Evolutionary conservation across 2,329 filamentous ascomycete genomes (phyloP).

Genomic region (Botrytis medusae): DNA sequence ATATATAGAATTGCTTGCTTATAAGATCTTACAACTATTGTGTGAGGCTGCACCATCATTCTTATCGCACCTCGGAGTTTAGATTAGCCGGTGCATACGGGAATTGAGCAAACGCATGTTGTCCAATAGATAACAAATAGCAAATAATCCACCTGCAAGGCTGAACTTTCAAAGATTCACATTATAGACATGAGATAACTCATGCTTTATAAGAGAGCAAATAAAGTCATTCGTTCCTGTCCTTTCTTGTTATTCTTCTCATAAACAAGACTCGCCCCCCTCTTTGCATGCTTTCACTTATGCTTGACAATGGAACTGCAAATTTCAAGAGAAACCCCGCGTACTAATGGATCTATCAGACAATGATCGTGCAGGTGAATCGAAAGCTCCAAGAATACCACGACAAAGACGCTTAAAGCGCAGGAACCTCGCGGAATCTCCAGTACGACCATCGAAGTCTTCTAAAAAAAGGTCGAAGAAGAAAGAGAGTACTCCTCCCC

Average conservation of each 20-base stretch:
- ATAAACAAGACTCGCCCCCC: background rate
- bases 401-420: slow-evolving; percentile 15
- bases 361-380: slow-evolving; percentile 12
- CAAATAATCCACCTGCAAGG: background rate
- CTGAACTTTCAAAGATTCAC: background rate
- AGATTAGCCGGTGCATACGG: background rate
- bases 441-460: background rate
- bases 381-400: slow-evolving; percentile 1
- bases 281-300: background rate
- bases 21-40: background rate
- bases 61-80: background rate
- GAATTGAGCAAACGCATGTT: background rate
- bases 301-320: slow-evolving; percentile 19
- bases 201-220: background rate
- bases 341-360: slow-evolving; percentile 20
- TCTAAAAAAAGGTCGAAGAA: background rate
- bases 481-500: background rate
- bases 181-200: background rate
- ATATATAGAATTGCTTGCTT: background rate
- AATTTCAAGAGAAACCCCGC: background rate
- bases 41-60: background rate
- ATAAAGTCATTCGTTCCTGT: background rate
- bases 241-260: background rate
- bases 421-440: slow-evolving; percentile 1
- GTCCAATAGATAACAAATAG: background rate